A percentile compares a stretch with the other conserved stretches of the same genome.
Evolutionary conservation across 176 grass and related monocot species (phyloP).

Genomic region (Lolium multiflorum): DNA sequence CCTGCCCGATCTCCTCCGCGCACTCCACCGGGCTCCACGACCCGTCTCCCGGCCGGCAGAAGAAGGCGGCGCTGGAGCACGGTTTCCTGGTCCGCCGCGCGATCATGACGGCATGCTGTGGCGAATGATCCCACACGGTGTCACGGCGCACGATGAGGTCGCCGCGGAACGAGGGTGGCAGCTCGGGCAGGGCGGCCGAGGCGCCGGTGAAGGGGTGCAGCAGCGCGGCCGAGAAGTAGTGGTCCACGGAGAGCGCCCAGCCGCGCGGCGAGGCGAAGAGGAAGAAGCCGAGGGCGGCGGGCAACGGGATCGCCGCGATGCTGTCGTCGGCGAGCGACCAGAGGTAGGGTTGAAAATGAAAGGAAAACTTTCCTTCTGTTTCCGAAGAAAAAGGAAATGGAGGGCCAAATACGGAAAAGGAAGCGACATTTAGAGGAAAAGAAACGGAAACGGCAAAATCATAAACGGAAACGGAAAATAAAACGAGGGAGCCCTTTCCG

Average conservation of each 20-base stretch:
- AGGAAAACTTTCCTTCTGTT: too few species aligned
- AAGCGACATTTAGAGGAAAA: too few species aligned
- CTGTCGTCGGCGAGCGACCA: neutral
- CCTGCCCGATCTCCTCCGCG: neutral
- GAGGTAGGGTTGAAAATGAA: too few species aligned
- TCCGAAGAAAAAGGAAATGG: too few species aligned
- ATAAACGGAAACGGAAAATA: too few species aligned
- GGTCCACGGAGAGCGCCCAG: conserved; percentile 16
- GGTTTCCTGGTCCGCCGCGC: neutral
- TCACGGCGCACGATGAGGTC: neutral
- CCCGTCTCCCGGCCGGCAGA: neutral
- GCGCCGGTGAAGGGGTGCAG: neutral
- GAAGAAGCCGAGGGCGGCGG: neutral
- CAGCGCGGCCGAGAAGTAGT: neutral
- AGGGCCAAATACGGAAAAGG: too few species aligned
- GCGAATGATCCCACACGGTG: conserved; percentile 12
- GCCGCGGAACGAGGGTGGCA: neutral
- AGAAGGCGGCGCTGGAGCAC: neutral
- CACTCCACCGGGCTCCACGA: neutral
- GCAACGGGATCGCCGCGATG: neutral
- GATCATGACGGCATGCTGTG: neutral
- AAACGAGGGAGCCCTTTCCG: too few species aligned
- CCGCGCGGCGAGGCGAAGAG: conserved; percentile 31
- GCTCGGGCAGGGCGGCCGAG: neutral
- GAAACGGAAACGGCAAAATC: too few species aligned